Base-by-base conservation (phyloP, 2,329 filamentous ascomycete genomes). In the Fonsecaea erecta region DNA sequence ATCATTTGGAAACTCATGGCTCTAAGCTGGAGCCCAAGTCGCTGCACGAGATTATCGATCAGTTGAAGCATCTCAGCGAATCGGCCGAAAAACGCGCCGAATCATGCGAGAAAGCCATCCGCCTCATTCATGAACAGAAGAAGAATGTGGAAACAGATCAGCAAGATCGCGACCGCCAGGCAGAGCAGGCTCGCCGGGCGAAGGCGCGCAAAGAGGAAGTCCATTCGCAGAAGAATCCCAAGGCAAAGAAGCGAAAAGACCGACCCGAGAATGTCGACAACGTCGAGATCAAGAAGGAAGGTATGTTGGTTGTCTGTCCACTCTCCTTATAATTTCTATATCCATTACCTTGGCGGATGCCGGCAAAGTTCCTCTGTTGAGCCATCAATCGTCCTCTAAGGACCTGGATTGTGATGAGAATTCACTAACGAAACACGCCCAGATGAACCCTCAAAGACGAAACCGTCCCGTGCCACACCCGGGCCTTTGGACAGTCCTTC, bases 211-310 rank as follows among this genome's bases (percentile, higher is more conserved):
- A 53, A 78, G 83, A 64, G 72, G 77, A 56, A 72, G 73, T 51
- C 75, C 82, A 77, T 77, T 76, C 30, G 73, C 86, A 72, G 85
- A 86, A 74, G 79, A 78, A 46, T 79, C 34, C 82, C 26, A 93
- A 93, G 76, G 84, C 90, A 70, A 93, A 91, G 83, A 93, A 91
- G 81, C 88, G 90, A 75, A 93, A 92, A 78, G 90, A 89, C 26
- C 81, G 85, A 7, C 87, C 88, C 64, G 82, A 77, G 60, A 79
- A 85, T 34, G 81, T 81, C 64, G 83, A 86, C 8, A 66, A 87
- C 7, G 80, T 82, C 18, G 85, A 86, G 65, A 78, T 82, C 12
- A 83, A 85, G 72, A 73, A 78, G 62, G 82, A 88, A 78, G 85
- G 86, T 85, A 77, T 69, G 80, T 77, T 62, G 12, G 35, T 12